Evolutionary conservation across 345 rosid species (phyloP).

Genomic region (Gossypium herbaceum): DNA sequence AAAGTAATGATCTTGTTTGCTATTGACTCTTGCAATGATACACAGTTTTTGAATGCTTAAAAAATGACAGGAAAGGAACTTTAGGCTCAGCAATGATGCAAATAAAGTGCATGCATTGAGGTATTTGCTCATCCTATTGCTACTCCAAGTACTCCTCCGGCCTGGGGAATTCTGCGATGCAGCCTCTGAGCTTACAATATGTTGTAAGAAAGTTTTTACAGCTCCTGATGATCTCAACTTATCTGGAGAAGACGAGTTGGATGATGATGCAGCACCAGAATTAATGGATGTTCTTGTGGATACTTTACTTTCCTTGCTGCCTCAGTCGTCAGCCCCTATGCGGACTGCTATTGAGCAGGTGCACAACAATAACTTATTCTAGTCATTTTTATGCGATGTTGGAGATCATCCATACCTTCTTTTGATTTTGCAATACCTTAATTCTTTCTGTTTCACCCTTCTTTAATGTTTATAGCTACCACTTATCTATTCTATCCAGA

Average conservation of each 20-base stretch:
- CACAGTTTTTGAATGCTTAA: conserved; percentile 1
- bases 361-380: conserved; percentile 8
- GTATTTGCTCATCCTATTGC: conserved; percentile 73
- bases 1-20: neutral
- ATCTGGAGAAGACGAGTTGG: conserved; percentile 63
- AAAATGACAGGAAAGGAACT: conserved; percentile 67
- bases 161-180: conserved; percentile 82
- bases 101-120: conserved; percentile 63
- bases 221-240: conserved; percentile 46
- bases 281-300: conserved; percentile 89
- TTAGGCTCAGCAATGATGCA: conserved; percentile 35
- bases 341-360: conserved; percentile 92
- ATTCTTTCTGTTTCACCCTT: neutral
- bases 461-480: neutral
- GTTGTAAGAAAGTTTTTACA: conserved; percentile 77
- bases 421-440: conserved; percentile 3
- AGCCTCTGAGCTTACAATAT: conserved; percentile 74
- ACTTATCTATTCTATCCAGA: neutral
- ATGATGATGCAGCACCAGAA: conserved; percentile 52
- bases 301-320: conserved; percentile 78
- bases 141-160: conserved; percentile 81
- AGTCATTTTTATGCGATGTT: neutral
- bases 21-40: conserved; percentile 6
- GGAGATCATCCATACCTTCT: neutral
- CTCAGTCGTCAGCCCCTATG: conserved; percentile 88